Base-by-base conservation (phyloP, 495 filamentous ascomycete genomes). In the Aspergillus avenaceus region DNA sequence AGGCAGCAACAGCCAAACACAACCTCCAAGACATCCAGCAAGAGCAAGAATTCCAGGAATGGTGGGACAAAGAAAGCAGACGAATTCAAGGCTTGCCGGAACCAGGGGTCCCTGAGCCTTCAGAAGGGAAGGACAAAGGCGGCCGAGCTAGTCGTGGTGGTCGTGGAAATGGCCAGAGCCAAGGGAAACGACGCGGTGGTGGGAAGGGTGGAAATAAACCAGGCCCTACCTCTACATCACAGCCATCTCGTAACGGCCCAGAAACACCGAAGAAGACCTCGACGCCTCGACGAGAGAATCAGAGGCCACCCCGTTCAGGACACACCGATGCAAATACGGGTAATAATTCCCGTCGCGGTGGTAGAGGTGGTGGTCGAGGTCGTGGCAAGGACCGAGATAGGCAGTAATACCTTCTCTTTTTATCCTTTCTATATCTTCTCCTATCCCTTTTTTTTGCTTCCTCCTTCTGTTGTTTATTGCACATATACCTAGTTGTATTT, bases 41-140 rank as follows among this genome's bases (percentile, higher is more conserved):
- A 43, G 93, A 98, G 64, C 93, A 98, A 64, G 88, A 90, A 27
- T 98, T 98, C 67, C 88, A 96, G 64, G 84, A 92, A 61, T 98
- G 95, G 93, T 98, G 93, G 93, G 91, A 97, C 54, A 81, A 85
- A 48, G 93, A 98, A 63, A 91, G 86, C 62, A 78, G 80, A 55
- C 79, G 86, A 41, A 71, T 87, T 4, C 75, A 71, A 57, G 83
- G 84, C 40, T 77, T 89, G 31, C 84, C 86, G 13, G 85, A 84
- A 45, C 70, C 70, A 11, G 72, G 55, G 19, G 43, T 53, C 3
- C 47, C 57, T 25, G 43, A 52, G 19, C 23, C 2, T 34, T 7
- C 38, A 45, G 26, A 45, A 18, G 47, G 53, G 29, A 67, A 52
- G 45, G 45, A 26, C 28, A 43, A 13, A 43, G 27, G 42, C 23